A percentile compares a stretch with the other conserved stretches of the same genome.
Conservation (phyloP, 441 rosid genomes). For the Aleurites moluccanus region DNA sequence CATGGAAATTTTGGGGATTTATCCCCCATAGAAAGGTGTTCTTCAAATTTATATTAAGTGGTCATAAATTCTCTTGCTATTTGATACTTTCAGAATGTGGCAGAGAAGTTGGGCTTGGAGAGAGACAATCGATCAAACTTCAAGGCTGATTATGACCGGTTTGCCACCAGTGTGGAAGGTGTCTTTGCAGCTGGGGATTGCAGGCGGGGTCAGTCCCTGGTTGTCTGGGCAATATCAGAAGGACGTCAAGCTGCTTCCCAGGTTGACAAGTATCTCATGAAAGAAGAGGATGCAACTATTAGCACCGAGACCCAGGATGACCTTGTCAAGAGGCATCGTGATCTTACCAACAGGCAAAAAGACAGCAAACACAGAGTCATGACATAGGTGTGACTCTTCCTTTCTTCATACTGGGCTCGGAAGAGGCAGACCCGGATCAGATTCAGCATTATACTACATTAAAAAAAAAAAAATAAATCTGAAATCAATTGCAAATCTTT, state of each 20-base stretch:
- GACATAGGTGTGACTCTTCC: constrained; percentile 33
- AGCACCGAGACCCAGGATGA: constrained; percentile 28
- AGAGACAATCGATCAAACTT: constrained; percentile 84
- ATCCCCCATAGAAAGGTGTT: neutral
- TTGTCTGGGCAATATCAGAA: constrained; percentile 99
- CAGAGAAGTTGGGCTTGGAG: constrained; percentile 89
- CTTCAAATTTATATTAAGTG: neutral
- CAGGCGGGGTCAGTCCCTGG: constrained; percentile 95
- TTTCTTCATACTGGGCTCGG: neutral
- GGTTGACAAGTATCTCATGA: constrained; percentile 67
- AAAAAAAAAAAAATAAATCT: constrained; percentile 3
- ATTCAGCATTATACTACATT: constrained; percentile 1
- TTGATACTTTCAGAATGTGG: constrained; percentile 58
- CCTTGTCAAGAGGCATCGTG: constrained; percentile 26
- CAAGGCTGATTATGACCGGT: constrained; percentile 96
- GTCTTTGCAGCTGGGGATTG: constrained; percentile 99
- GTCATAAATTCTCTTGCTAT: neutral
- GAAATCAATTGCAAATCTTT: neutral
- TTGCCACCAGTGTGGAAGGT: constrained; percentile 84
- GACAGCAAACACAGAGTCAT: constrained; percentile 42
- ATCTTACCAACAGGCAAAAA: constrained; percentile 38
- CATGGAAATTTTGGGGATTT: too few relatives aligned
- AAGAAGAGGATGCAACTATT: constrained; percentile 22
- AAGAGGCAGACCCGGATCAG: constrained; percentile 9
- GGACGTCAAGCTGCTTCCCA: constrained; percentile 98